Evolutionary conservation across 768 basidiomycete genomes (phyloP).

Genomic region (Russula griseocarnosa): DNA sequence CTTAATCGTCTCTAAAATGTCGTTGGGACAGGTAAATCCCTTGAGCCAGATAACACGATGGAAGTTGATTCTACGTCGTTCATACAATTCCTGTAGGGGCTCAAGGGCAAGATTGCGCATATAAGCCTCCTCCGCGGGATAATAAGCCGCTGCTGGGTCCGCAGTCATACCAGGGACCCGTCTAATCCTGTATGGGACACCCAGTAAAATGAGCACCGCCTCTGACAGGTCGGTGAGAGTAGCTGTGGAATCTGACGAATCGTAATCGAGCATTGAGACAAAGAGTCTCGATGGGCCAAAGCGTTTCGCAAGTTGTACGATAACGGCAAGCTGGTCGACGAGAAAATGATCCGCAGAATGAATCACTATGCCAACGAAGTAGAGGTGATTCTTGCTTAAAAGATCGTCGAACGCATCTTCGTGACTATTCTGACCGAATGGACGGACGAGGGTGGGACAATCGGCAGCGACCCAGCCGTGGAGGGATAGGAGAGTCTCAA

Average conservation of each 20-base stretch:
- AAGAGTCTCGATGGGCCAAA: conserved; percentile 88
- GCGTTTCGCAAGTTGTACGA: conserved; percentile 90
- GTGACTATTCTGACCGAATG: conserved; percentile 87
- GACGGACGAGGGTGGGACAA: conserved; percentile 90
- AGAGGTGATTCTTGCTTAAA: conserved; percentile 74
- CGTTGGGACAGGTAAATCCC: conserved; percentile 98
- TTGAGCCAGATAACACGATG: conserved; percentile 95
- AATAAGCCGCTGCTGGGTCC: conserved; percentile 85
- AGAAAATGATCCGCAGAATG: conserved; percentile 99
- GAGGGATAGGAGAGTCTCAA: conserved; percentile 90
- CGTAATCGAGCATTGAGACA: conserved; percentile 97
- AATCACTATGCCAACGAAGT: conserved; percentile 92
- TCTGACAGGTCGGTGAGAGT: conserved; percentile 94
- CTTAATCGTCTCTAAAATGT: conserved; percentile 93
- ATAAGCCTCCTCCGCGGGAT: conserved; percentile 92
- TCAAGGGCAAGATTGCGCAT: conserved; percentile 91
- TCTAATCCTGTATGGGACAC: conserved; percentile 88
- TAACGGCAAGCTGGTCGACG: conserved; percentile 96
- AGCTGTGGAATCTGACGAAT: conserved; percentile 91
- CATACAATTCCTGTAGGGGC: conserved; percentile 77
- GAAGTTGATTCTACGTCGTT: conserved; percentile 77
- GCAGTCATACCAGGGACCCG: conserved; percentile 91
- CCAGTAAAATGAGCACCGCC: conserved; percentile 87
- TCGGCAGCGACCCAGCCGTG: conserved; percentile 98
- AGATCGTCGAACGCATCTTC: conserved; percentile 89